phyloP scores from a whole-genome alignment of 2,329 filamentous ascomycete genomes.

The Colletotrichum sansevieriae region DNA sequence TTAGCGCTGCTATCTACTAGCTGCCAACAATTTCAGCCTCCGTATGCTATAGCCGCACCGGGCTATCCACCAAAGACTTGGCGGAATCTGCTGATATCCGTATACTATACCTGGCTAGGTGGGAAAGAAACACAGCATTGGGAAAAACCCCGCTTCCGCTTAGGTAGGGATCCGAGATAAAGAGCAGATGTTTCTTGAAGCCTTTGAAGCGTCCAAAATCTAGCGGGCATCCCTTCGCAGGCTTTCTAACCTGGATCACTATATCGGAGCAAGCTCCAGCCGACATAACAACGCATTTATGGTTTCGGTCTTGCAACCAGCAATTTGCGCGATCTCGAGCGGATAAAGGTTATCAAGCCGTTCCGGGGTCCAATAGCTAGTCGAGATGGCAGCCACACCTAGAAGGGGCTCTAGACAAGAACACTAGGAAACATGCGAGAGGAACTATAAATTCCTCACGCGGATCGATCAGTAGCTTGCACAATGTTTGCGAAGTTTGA shows the following conservation, averaged over 20 bases:
- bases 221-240: too few relatives aligned
- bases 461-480: slow-evolving; percentile 6
- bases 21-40: background rate
- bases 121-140: too few relatives aligned
- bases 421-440: background rate
- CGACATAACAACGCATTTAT: background rate
- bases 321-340: background rate
- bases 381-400: background rate
- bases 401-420: background rate
- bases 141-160: too few relatives aligned
- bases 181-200: too few relatives aligned
- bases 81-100: too few relatives aligned
- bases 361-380: slow-evolving; percentile 3
- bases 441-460: background rate
- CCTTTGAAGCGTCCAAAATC: too few relatives aligned
- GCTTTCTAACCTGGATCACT: too few relatives aligned
- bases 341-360: background rate
- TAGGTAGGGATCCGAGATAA: too few relatives aligned
- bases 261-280: slow-evolving; percentile 2
- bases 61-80: too few relatives aligned
- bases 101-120: too few relatives aligned
- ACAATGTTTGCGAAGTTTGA: background rate
- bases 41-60: background rate
- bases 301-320: background rate
- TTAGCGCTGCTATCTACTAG: slow-evolving; percentile 1